Conservation (phyloP, 2,329 filamentous ascomycete species). For the Hymenoscyphus fructigenus region DNA sequence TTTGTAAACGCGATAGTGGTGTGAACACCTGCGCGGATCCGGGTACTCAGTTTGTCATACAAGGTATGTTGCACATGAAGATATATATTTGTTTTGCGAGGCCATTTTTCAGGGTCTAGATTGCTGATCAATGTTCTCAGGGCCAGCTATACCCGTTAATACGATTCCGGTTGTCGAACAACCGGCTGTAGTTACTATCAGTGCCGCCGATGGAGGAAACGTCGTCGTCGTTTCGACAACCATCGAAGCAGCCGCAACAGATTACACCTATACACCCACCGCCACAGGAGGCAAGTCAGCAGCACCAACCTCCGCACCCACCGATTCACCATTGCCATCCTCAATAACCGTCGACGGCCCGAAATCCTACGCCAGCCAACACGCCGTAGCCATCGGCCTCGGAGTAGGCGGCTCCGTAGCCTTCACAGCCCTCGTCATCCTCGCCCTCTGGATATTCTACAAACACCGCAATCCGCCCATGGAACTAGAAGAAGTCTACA, state of each 20-base stretch:
- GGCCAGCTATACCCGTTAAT: neutral
- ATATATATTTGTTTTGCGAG: neutral
- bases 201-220: neutral
- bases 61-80: slow-evolving; percentile 10
- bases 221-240: neutral
- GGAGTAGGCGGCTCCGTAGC: slow-evolving; percentile 6
- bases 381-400: slow-evolving; percentile 2
- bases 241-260: neutral
- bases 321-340: neutral
- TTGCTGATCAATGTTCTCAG: slow-evolving; percentile 1
- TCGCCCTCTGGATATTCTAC: neutral
- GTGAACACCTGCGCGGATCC: slow-evolving; percentile 4
- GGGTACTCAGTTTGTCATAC: neutral
- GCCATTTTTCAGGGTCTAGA: neutral
- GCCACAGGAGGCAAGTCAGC: neutral
- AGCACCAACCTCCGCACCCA: neutral
- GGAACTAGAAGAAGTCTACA: slow-evolving; percentile 9
- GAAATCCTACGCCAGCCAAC: slow-evolving; percentile 2
- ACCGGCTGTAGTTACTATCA: neutral
- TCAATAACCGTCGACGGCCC: neutral
- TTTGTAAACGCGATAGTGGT: slow-evolving; percentile 2
- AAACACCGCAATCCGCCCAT: neutral
- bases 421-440: neutral
- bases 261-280: neutral
- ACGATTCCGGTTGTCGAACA: neutral